A percentile compares a stretch with the other conserved stretches of the same genome.
These are phyloP conservation scores for Filobasidium floriforme DNA, from an alignment of 768 basidiomycete species.

Conservation along the genomic window DNA sequence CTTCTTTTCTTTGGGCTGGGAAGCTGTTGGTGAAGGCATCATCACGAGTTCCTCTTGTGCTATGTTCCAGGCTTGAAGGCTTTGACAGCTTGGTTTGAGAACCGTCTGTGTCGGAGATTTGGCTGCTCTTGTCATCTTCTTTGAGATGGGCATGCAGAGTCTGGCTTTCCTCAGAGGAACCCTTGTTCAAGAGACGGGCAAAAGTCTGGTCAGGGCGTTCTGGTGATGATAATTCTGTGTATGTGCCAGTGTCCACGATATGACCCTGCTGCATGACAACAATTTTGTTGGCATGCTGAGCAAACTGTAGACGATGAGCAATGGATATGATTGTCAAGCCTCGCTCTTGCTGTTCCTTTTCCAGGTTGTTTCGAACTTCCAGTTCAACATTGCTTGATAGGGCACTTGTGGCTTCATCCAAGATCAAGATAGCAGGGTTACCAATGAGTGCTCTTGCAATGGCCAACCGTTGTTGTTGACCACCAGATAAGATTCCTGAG, in stretches of 20 bases:
- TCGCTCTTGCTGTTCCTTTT: background rate
- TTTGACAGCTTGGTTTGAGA: too few relatives aligned
- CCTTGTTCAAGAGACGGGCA: background rate
- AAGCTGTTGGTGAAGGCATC: too few relatives aligned
- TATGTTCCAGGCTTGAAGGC: too few relatives aligned
- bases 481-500: constrained; percentile 56
- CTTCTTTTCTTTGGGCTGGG: too few relatives aligned
- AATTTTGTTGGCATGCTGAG: constrained; percentile 30
- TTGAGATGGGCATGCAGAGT: too few relatives aligned
- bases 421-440: constrained; percentile 10
- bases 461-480: constrained; percentile 35
- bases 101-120: too few relatives aligned
- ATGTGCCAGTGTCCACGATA: constrained; percentile 32
- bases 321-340: constrained; percentile 32
- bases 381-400: constrained; percentile 27
- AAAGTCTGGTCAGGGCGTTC: background rate
- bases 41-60: too few relatives aligned
- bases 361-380: constrained; percentile 23
- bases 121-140: too few relatives aligned
- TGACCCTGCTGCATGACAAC: constrained; percentile 34
- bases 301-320: constrained; percentile 30
- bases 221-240: constrained; percentile 29
- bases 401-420: constrained; percentile 36
- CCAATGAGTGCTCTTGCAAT: constrained; percentile 7
- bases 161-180: too few relatives aligned